phyloP scores from a whole-genome alignment of 352 stramenopile species.

The Pythium angustatum region DNA sequence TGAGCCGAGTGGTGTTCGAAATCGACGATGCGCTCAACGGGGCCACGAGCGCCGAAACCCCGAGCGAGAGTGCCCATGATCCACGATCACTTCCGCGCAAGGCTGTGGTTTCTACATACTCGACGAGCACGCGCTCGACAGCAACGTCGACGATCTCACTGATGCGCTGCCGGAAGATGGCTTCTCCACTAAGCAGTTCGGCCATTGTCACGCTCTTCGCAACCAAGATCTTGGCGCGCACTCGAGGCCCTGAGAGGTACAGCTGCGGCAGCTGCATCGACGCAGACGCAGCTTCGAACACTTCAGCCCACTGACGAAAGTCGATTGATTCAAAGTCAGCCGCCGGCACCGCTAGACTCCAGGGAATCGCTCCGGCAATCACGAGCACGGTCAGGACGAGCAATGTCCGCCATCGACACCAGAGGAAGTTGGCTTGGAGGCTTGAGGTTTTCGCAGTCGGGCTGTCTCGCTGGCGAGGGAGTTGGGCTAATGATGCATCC shows the following conservation, averaged over 20 bases:
- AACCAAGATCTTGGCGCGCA: constrained; percentile 35
- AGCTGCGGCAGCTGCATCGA: constrained; percentile 22
- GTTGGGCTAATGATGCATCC: too few relatives aligned
- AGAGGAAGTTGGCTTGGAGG: neutral
- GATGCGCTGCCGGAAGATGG: constrained; percentile 31
- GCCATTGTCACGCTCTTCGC: constrained; percentile 29
- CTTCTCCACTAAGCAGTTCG: constrained; percentile 30
- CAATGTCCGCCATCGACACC: neutral
- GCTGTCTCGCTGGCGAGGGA: neutral
- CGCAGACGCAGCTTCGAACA: constrained; percentile 3
- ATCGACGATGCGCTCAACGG: neutral
- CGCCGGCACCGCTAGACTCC: neutral
- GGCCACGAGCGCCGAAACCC: constrained; percentile 31
- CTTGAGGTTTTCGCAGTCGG: neutral
- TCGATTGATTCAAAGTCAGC: constrained; percentile 15
- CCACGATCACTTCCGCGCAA: constrained; percentile 13
- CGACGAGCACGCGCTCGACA: constrained; percentile 25
- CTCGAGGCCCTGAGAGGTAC: constrained; percentile 26
- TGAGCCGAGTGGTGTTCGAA: neutral
- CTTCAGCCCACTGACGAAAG: constrained; percentile 10
- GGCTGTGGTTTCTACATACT: constrained; percentile 34
- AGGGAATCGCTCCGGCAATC: neutral
- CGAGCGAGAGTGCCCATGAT: constrained; percentile 26
- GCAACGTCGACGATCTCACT: constrained; percentile 28
- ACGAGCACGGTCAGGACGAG: neutral